phyloP scores from a whole-genome alignment of 257 asterid species.

The Nicotiana obtusifolia region DNA sequence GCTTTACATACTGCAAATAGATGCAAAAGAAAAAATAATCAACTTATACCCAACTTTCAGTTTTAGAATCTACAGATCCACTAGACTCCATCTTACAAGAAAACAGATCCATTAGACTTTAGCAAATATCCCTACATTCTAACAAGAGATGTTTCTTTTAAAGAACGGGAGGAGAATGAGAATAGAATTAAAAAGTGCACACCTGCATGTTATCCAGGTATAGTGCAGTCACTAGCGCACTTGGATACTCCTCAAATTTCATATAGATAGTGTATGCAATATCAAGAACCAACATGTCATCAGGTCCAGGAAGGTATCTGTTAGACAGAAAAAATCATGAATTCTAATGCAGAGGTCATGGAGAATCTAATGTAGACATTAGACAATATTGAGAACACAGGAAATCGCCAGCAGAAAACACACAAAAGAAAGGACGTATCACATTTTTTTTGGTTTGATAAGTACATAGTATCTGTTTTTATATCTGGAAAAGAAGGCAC shows the following conservation, averaged over 20 bases:
- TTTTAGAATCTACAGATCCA: not conserved
- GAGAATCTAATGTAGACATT: not conserved
- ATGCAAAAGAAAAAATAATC: constrained; percentile 1
- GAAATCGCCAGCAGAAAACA: not conserved
- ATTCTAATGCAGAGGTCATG: not conserved
- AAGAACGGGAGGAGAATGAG: not conserved
- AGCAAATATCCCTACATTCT: not conserved
- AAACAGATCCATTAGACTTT: not conserved
- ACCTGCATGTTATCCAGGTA: constrained; percentile 80
- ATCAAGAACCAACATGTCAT: constrained; percentile 72
- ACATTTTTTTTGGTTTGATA: not conserved
- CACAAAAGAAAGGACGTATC: not conserved
- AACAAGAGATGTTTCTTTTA: not conserved
- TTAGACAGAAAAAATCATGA: constrained; percentile 13
- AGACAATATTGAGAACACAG: not conserved
- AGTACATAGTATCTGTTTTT: not conserved
- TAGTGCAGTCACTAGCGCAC: constrained; percentile 78
- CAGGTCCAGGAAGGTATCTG: constrained; percentile 96
- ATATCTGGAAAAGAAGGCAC: not conserved
- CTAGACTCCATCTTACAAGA: not conserved
- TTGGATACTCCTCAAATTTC: constrained; percentile 76
- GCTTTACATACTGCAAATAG: constrained; percentile 68
- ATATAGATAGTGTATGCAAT: constrained; percentile 72
- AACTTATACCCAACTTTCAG: not conserved
- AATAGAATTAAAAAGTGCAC: constrained; percentile 9